Base-by-base conservation (phyloP, 768 basidiomycete species). In the Porphyrellus cyaneotinctus region DNA sequence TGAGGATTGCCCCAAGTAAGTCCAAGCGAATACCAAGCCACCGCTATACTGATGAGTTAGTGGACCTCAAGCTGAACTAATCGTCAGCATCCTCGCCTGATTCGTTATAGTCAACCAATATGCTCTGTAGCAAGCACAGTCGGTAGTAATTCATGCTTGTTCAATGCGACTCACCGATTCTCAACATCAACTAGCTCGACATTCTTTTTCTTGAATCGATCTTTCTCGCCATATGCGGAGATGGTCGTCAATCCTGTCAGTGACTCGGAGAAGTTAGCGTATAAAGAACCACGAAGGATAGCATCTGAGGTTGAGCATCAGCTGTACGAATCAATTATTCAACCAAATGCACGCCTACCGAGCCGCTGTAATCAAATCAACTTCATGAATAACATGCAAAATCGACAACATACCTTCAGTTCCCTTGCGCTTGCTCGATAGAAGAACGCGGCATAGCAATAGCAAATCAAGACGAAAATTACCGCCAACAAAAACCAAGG, bases 11-110 rank as follows among this genome's bases (percentile, higher is more conserved):
- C 18, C 94, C 93, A 23, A 97, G 77, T 59, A 88, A 82, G 68
- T 95, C 95, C n/a, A 97, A 77, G 6, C 94, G 84, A 42, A 95
- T 81, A 47, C 88, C 91, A 26, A 97, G 83, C 93, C 89, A 94
- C 47, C 88, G 77, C 81, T 84, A 18, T 37, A 47, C 35, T 33
- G 13, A 37, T n/a, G 15, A 31, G 33, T 63, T 6, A 44, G 37
- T 22, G n/a, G 15, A 31, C 15, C 22, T 32, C 12, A 3, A 7
- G 12, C 8, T 22, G 3, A 18, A 42, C 46, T n/a, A 36, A 9
- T 6, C 10, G 12, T 12, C 28, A 23, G 28, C 13, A 43, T 43
- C 8, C 56, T 43, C 47, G 81, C 82, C 70, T 95, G 92, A 66
- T 95, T 93, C 18, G 85, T 78, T 36, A 91, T 79, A 0, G 88